Percentiles rank a stretch among this genome's conserved stretches.
Conservation (phyloP, 2,329 filamentous ascomycete species). For the Amylocarpus encephaloides region DNA sequence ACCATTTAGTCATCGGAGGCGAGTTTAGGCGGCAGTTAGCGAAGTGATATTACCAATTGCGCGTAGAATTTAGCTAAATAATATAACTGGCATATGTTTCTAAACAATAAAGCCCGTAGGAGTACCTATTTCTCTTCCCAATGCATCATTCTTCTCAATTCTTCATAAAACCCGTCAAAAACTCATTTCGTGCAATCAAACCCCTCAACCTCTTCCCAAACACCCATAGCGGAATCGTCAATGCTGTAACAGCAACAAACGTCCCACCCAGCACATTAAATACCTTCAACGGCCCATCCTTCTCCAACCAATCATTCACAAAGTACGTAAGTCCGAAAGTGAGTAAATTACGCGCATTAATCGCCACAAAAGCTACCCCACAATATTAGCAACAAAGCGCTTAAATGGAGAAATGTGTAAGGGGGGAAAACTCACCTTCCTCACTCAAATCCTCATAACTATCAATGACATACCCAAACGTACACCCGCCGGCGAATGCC, state of each 20-base stretch:
- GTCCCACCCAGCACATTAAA: conserved; percentile 35
- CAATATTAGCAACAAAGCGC: background rate
- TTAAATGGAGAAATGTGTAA: background rate
- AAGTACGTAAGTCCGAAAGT: conserved; percentile 39
- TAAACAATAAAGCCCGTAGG: too few relatives aligned
- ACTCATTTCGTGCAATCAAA: conserved; percentile 14
- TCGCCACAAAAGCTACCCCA: conserved; percentile 18
- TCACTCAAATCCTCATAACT: conserved; percentile 19
- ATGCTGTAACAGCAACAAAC: conserved; percentile 18
- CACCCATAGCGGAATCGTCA: conserved; percentile 20
- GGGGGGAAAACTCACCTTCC: conserved; percentile 11
- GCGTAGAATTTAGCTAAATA: too few relatives aligned
- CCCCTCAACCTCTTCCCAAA: conserved; percentile 21
- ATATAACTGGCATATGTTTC: too few relatives aligned
- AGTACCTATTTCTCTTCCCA: too few relatives aligned
- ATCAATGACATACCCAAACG: conserved; percentile 22
- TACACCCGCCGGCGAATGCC: conserved; percentile 17
- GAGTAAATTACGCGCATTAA: conserved; percentile 33
- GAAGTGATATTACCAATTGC: too few relatives aligned
- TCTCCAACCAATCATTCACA: conserved; percentile 37
- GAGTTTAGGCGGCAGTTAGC: too few relatives aligned
- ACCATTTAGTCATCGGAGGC: too few relatives aligned
- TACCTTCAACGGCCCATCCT: conserved; percentile 31
- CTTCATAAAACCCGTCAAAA: conserved; percentile 18
- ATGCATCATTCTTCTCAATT: background rate